Evolutionary conservation across 371 early-diverging fungal genomes (phyloP).

Genomic region (Cokeromyces recurvatus): DNA sequence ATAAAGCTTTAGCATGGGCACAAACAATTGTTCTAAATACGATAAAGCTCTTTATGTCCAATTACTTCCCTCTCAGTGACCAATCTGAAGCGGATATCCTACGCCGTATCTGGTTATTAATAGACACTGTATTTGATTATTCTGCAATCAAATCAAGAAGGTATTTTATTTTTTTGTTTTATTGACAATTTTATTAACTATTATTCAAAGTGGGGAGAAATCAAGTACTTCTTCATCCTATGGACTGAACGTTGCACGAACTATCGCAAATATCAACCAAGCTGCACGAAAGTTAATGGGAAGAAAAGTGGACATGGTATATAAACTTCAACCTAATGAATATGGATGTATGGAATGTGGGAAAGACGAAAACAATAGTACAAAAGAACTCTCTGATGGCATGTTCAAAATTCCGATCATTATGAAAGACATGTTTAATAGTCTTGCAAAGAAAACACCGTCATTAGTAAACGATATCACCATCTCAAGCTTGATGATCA

Average conservation of each 20-base stretch:
- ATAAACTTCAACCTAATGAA: background rate
- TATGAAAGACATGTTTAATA: constrained; percentile 10
- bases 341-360: constrained; percentile 6
- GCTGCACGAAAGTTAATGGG: background rate
- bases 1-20: constrained; percentile 1
- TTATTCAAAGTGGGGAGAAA: constrained; percentile 1
- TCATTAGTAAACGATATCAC: constrained; percentile 1
- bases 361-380: background rate
- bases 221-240: background rate
- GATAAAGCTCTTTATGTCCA: constrained; percentile 2
- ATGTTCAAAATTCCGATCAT: constrained; percentile 4
- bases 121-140: constrained; percentile 5
- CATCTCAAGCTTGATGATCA: constrained; percentile 6
- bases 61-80: constrained; percentile 3
- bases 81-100: constrained; percentile 5
- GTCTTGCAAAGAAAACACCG: background rate
- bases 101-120: background rate
- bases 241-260: background rate
- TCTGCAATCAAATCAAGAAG: background rate
- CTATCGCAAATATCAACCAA: background rate
- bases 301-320: constrained; percentile 3
- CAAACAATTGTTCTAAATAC: constrained; percentile 1
- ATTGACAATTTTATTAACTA: background rate
- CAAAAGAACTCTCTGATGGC: constrained; percentile 3
- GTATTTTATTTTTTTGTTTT: background rate